phyloP scores from a whole-genome alignment of 129 eudicot species.

The Ambrosia artemisiifolia region DNA sequence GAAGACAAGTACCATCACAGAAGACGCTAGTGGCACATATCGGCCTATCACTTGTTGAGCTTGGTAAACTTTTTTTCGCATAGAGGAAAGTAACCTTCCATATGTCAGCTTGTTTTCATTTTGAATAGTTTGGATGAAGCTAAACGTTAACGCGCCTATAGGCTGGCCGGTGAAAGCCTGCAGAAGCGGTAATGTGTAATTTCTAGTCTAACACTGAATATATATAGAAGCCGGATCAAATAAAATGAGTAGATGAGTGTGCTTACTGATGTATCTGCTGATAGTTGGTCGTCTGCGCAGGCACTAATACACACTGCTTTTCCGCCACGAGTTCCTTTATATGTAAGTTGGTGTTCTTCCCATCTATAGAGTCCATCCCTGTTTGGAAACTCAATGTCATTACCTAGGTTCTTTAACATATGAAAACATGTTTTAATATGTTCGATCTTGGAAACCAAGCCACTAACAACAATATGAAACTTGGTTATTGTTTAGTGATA shows the following conservation, averaged over 20 bases:
- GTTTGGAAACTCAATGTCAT: slow-evolving; percentile 1
- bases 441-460: too few species aligned
- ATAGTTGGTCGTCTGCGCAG: slow-evolving; percentile 58
- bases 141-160: slow-evolving; percentile 62
- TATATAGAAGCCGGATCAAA: not conserved
- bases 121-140: slow-evolving; percentile 60
- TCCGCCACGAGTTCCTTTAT: slow-evolving; percentile 62
- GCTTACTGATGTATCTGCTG: slow-evolving; percentile 57
- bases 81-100: slow-evolving; percentile 42
- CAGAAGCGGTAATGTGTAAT: not conserved
- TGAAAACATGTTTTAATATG: too few species aligned
- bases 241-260: not conserved
- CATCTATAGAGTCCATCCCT: slow-evolving; percentile 55
- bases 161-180: slow-evolving; percentile 61
- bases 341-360: slow-evolving; percentile 45
- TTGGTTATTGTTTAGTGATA: not conserved
- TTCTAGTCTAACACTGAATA: too few species aligned
- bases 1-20: slow-evolving; percentile 35
- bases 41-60: slow-evolving; percentile 42
- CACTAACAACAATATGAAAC: too few species aligned
- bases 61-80: slow-evolving; percentile 42
- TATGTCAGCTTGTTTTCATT: slow-evolving; percentile 49
- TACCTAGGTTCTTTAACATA: too few species aligned
- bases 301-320: slow-evolving; percentile 62
- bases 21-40: slow-evolving; percentile 27